Evolutionary conservation across 1,284 basidiomycete species (phyloP).

Genomic region (Cutaneotrichosporon sp.): DNA sequence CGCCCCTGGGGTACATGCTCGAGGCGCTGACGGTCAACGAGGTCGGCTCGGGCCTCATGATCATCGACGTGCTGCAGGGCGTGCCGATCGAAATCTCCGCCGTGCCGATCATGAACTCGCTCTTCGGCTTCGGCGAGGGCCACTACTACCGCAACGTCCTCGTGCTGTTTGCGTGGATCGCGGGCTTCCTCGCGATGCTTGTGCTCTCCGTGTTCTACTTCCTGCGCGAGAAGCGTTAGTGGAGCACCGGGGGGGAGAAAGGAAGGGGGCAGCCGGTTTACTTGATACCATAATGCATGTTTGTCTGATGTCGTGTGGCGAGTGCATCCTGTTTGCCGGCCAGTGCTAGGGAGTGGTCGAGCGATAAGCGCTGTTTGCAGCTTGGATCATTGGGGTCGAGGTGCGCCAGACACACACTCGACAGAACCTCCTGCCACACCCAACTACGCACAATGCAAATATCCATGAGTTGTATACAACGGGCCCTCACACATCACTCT

Average conservation of each 20-base stretch:
- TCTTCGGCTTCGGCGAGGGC: constrained; percentile 76
- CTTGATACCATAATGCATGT: no score
- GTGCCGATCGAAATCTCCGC: constrained; percentile 79
- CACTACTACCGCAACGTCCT: constrained; percentile 84
- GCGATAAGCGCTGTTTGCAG: no score
- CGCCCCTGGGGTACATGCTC: constrained; percentile 60
- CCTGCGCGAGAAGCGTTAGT: constrained; percentile 67
- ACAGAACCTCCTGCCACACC: no score
- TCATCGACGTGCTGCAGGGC: constrained; percentile 72
- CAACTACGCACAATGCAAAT: no score
- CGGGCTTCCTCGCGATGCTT: constrained; percentile 68
- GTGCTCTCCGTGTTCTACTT: constrained; percentile 71
- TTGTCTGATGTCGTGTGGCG: no score
- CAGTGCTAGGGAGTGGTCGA: no score
- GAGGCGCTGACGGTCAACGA: constrained; percentile 87
- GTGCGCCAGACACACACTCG: no score
- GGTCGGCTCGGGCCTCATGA: constrained; percentile 78
- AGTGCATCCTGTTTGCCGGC: no score
- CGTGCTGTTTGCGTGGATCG: constrained; percentile 78
- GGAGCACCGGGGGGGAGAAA: neutral
- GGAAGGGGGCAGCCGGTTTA: no score
- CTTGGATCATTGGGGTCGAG: no score
- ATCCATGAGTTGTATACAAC: no score
- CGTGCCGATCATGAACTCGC: constrained; percentile 70
- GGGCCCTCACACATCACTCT: neutral